These are phyloP conservation scores for Aspergillus melleus DNA, from an alignment of 2,329 filamentous ascomycete genomes.

Conservation along the genomic window DNA sequence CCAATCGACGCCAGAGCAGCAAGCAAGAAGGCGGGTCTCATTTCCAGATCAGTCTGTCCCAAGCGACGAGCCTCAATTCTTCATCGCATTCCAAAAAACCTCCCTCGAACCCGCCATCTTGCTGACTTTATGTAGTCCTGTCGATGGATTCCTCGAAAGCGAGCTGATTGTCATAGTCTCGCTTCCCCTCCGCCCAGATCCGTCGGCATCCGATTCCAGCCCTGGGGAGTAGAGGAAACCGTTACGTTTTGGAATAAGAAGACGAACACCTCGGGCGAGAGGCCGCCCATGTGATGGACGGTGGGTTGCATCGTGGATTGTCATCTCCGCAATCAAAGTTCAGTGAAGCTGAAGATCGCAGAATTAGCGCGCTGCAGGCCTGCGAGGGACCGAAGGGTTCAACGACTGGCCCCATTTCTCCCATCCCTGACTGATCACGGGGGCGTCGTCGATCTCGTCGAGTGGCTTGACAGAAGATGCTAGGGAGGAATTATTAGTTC, in stretches of 20 bases:
- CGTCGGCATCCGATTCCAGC: background rate
- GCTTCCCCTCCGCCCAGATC: background rate
- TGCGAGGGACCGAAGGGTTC: background rate
- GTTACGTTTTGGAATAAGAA: background rate
- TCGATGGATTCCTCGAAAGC: background rate
- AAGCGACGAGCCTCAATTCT: background rate
- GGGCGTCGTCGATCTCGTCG: background rate
- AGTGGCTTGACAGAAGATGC: background rate
- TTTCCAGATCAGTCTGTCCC: background rate
- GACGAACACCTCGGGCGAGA: background rate
- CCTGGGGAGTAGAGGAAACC: background rate
- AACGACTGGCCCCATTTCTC: background rate
- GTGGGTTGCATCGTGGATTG: background rate
- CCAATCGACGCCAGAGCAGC: slow-evolving; percentile 9
- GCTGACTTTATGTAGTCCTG: background rate
- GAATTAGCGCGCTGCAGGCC: background rate
- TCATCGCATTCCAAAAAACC: background rate
- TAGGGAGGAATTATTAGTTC: background rate
- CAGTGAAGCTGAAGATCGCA: background rate
- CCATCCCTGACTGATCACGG: background rate
- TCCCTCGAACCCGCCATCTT: background rate
- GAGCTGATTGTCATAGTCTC: background rate
- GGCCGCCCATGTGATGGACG: background rate
- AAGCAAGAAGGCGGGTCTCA: slow-evolving; percentile 17
- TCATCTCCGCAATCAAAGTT: background rate